Evolutionary conservation across 805 yeast genomes (phyloP), one percentile per base, ranked within the genome.

Genomic region (Tetrapisispora arboricola): DNA sequence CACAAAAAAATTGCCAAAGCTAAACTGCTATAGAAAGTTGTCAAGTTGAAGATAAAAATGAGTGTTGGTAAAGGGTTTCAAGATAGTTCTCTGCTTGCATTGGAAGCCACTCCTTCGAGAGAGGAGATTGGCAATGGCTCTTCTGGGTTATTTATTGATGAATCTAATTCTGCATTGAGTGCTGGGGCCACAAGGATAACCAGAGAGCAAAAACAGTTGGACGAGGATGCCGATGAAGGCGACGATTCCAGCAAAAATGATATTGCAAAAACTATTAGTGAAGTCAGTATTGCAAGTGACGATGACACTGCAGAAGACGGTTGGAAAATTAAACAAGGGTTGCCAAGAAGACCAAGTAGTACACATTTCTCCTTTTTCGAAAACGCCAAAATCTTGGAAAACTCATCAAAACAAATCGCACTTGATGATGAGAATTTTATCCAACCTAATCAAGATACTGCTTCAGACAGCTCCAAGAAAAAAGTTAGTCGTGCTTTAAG

Each of bases 291-390:
- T 13, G 32, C 28, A 3, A 22, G 31, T 19, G 43, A 36, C 11
- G 30, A 17, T 9, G 42, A 38, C 12, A 22, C 24, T 8, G 43
- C 37, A 15, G 47, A 40, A 6, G 29, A 34, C 15, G 38, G 32
- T 26, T 35, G 31, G 31, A 35, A 21, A n/a, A 28, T 29, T 6
- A 21, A 21, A 11, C 34, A 29, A 16, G 22, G 32, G 15, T 10
- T 29, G 2, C 32, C 33, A 21, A 21, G 28, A 26, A 42, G 37
- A 26, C 40, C 46, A 17, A 44, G 44, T 19, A 47, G 41, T 29
- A 53, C 66, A 2, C 54, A 58, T 34, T 59, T 53, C 29, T 59
- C 65, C 2, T 61, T 59, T 39, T 58, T 53, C 30, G 65, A 61
- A 38, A 51, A 50, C 30, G 55, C 55, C 36, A 48, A 58, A 27